A percentile compares a stretch with the other conserved stretches of the same genome.
These are phyloP conservation scores for Scheffersomyces cryptocercus DNA, from an alignment of 1,139 yeast species.

Conservation along the genomic window DNA sequence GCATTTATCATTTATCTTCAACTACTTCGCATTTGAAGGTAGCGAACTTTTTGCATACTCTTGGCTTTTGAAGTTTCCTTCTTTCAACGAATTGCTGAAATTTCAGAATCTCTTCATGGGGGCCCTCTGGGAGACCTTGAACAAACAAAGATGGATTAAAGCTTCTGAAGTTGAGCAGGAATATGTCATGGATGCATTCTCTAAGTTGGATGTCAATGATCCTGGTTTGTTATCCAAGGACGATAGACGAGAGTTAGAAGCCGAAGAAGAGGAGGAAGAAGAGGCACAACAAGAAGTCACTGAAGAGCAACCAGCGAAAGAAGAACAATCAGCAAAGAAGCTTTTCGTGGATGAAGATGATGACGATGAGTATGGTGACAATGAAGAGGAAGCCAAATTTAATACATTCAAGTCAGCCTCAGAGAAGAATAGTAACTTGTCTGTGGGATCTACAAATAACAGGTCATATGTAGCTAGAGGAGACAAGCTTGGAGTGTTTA, in stretches of 20 bases:
- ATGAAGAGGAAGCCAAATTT: constrained; percentile 14
- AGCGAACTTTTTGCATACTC: constrained; percentile 48
- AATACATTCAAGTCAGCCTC: constrained; percentile 14
- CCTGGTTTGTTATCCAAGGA: no score
- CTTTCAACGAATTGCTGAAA: constrained; percentile 36
- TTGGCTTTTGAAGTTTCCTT: constrained; percentile 60
- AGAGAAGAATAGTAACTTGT: constrained; percentile 60
- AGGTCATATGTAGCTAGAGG: constrained; percentile 81
- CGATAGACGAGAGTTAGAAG: no score
- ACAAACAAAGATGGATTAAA: constrained; percentile 49
- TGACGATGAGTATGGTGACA: constrained; percentile 23
- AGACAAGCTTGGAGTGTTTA: constrained; percentile 77
- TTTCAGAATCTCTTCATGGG: constrained; percentile 57
- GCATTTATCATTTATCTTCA: constrained; percentile 64
- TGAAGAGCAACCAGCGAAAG: constrained; percentile 15
- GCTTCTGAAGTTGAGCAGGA: constrained; percentile 16
- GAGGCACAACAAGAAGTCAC: constrained; percentile 12
- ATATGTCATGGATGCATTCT: constrained; percentile 29
- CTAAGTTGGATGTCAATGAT: constrained; percentile 21
- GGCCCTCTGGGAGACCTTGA: constrained; percentile 62
- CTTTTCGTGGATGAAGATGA: constrained; percentile 20
- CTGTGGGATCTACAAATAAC: constrained; percentile 69
- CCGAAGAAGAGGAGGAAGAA: constrained; percentile 10
- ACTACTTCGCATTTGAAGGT: constrained; percentile 33
- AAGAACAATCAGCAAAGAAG: constrained; percentile 5